These are phyloP conservation scores for Psilocybe sp. DNA, from an alignment of 768 basidiomycete species.

Conservation along the genomic window DNA sequence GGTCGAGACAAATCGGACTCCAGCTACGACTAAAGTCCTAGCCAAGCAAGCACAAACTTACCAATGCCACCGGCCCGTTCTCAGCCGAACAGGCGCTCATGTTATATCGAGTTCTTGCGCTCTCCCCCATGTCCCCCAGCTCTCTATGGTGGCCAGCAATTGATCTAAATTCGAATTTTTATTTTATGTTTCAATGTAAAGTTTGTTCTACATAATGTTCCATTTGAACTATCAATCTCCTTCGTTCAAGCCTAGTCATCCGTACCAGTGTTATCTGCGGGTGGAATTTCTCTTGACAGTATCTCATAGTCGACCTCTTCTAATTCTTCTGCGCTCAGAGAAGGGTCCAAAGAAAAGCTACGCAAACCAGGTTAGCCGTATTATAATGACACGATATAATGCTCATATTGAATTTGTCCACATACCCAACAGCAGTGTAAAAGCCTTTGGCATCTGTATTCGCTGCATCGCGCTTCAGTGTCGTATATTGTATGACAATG, in stretches of 20 bases:
- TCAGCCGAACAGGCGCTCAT: too few relatives aligned
- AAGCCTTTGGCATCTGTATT: conserved; percentile 36
- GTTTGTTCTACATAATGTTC: too few relatives aligned
- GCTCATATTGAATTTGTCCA: neutral
- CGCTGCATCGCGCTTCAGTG: neutral
- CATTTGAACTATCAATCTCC: neutral
- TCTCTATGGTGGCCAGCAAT: too few relatives aligned
- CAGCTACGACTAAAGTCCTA: conserved; percentile 7
- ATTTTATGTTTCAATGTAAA: neutral
- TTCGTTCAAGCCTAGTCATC: too few relatives aligned
- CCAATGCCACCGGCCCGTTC: too few relatives aligned
- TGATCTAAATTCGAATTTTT: neutral
- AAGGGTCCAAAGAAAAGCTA: conserved; percentile 54
- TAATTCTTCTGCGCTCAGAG: conserved; percentile 46
- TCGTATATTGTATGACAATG: neutral
- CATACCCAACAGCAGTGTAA: conserved; percentile 56
- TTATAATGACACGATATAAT: neutral
- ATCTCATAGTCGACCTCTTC: conserved; percentile 44
- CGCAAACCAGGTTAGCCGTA: neutral
- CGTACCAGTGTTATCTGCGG: neutral
- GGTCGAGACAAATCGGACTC: conserved; percentile 7
- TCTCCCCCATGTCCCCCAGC: too few relatives aligned
- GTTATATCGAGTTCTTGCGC: too few relatives aligned
- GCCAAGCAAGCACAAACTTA: conserved; percentile 14
- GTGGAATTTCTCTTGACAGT: conserved; percentile 31